These are phyloP conservation scores for Candolleomyces aberdarensis DNA, from an alignment of 768 basidiomycete genomes.

Conservation along the genomic window DNA sequence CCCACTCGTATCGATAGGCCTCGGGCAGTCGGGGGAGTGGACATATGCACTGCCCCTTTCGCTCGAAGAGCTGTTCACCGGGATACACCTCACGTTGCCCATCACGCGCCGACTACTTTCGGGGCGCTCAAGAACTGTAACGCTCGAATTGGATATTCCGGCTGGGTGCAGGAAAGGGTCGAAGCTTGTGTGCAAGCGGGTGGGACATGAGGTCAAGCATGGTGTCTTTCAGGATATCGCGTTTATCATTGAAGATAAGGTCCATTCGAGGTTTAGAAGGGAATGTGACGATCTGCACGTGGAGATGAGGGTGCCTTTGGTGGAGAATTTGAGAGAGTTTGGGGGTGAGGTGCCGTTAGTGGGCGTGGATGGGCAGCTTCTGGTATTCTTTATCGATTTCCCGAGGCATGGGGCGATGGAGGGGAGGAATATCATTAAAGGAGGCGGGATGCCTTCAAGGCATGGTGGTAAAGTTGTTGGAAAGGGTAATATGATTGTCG, in stretches of 20 bases:
- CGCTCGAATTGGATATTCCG: constrained; percentile 59
- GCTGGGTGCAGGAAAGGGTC: constrained; percentile 62
- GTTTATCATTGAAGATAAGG: constrained; percentile 59
- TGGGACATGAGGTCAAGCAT: constrained; percentile 62
- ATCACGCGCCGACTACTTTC: constrained; percentile 55
- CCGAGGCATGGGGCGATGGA: constrained; percentile 47
- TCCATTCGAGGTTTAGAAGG: constrained; percentile 55
- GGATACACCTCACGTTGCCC: constrained; percentile 54
- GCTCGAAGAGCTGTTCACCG: constrained; percentile 60
- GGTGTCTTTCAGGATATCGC: constrained; percentile 62
- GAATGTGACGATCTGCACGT: constrained; percentile 54
- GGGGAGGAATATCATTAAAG: constrained; percentile 48
- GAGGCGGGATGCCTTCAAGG: constrained; percentile 68
- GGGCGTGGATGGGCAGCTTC: constrained; percentile 57
- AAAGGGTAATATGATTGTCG: constrained; percentile 61
- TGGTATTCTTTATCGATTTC: constrained; percentile 50
- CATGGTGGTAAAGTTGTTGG: constrained; percentile 50
- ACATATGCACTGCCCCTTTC: constrained; percentile 59
- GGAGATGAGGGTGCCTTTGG: constrained; percentile 55
- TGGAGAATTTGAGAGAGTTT: constrained; percentile 42
- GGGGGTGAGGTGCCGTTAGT: constrained; percentile 49
- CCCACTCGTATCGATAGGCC: constrained; percentile 38
- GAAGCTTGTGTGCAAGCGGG: constrained; percentile 55
- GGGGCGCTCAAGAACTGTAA: constrained; percentile 46
- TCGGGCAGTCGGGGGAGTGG: constrained; percentile 56